Evolutionary conservation across 176 grass and related monocot species (phyloP), one percentile per base, ranked within the genome.

Genomic region (Tillandsia fasciculata): DNA sequence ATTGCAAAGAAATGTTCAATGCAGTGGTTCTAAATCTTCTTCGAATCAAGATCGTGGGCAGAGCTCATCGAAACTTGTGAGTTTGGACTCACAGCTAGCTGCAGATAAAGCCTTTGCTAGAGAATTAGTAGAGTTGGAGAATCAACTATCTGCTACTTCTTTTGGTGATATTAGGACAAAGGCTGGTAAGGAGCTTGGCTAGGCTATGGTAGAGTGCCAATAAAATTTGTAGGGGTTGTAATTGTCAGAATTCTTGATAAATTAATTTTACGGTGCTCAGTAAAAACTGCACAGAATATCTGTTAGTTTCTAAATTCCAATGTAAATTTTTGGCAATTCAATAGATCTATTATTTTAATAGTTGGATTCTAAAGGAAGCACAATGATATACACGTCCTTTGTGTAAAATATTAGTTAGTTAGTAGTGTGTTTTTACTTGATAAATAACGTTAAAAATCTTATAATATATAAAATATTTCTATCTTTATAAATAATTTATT

Each of bases 101-200:
- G 73, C 67, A 49, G 91, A 95, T 78, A 84, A 95, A 87, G 81
- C 87, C 75, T 80, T 95, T 72, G 91, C 91, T 72, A 84, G 85
- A 82, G 91, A 91, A 28, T 67, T 96, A 53, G 88, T 88, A 66
- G 77, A 79, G 65, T 50, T 91, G 66, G 85, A 88, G 54, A 57
- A 83, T 67, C 83, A 84, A 71, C 28, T 96, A 61, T 65, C 79
- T 42, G 77, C 26, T 50, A 53, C 83, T 50, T 84, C 69, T 42
- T n/a, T 88, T 74, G 65, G 52, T 75, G 69, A 70, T 53, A 50
- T 14, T 47, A 49, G 28, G 53, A 70, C 15, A 23, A 18, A 72
- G 78, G 70, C 64, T 49, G 56, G 12, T 54, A 77, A 71, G 53
- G n/a, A 56, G 8, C 51, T 78, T 52, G 13, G 3, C 17, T 61